phyloP scores from a whole-genome alignment of 768 basidiomycete genomes.

The Trametopsis cervina region DNA sequence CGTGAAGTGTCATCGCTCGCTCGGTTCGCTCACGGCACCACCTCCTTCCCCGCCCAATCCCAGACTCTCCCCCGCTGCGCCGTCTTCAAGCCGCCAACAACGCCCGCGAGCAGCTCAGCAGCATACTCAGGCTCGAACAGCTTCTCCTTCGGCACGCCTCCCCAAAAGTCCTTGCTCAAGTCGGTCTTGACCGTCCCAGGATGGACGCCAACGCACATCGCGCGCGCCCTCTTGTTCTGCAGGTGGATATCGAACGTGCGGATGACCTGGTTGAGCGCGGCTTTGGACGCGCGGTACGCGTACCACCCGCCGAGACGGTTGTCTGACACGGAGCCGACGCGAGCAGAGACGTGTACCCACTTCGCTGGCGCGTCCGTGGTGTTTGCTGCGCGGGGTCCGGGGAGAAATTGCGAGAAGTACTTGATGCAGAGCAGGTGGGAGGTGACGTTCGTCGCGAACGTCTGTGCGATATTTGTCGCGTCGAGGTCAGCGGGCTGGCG shows the following conservation, averaged over 20 bases:
- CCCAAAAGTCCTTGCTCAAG: constrained; percentile 49
- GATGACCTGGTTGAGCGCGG: constrained; percentile 57
- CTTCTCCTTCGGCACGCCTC: constrained; percentile 28
- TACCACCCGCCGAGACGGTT: constrained; percentile 57
- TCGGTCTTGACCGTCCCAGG: constrained; percentile 58
- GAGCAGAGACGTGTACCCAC: constrained; percentile 56
- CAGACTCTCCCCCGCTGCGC: constrained; percentile 44
- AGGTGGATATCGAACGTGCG: constrained; percentile 54
- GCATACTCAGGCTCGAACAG: constrained; percentile 46
- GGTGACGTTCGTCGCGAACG: constrained; percentile 53
- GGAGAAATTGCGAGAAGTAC: constrained; percentile 55
- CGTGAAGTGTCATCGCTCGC: no score
- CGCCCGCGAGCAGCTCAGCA: constrained; percentile 37
- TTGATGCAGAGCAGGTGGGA: constrained; percentile 56
- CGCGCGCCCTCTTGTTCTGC: constrained; percentile 36
- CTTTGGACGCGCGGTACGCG: constrained; percentile 55
- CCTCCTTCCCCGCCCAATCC: constrained; percentile 51
- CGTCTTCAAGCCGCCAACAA: constrained; percentile 34
- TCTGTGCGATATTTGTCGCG: constrained; percentile 30
- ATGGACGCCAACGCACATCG: constrained; percentile 50
- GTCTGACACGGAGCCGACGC: constrained; percentile 52
- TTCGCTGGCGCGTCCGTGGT: constrained; percentile 30
- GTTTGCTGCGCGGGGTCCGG: constrained; percentile 16
- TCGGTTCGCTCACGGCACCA: constrained; percentile 24
- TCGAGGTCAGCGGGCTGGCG: constrained; percentile 44